Conservation (phyloP, 805 yeast genomes). For the Candida taoyuanica region DNA sequence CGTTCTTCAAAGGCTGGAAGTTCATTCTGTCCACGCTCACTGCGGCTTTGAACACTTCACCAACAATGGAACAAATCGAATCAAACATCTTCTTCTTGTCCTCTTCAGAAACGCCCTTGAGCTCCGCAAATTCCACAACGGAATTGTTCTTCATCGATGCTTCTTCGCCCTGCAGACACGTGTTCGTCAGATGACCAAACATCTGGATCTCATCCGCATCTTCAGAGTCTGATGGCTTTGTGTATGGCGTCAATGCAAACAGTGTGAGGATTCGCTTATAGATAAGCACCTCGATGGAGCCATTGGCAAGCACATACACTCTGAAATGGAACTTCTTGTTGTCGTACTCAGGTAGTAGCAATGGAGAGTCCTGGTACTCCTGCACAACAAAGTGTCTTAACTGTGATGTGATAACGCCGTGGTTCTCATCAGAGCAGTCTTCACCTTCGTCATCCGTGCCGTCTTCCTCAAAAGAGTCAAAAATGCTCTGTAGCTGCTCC, state of each 20-base stretch:
- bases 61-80: constrained; percentile 56
- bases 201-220: constrained; percentile 30
- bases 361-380: constrained; percentile 66
- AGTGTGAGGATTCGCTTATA: constrained; percentile 76
- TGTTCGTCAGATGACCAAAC: constrained; percentile 83
- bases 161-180: constrained; percentile 72
- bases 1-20: constrained; percentile 76
- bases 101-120: constrained; percentile 38
- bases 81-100: constrained; percentile 39
- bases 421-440: constrained; percentile 38
- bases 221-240: constrained; percentile 35
- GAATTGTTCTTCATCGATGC: constrained; percentile 32
- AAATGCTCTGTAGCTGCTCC: constrained; percentile 75
- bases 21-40: constrained; percentile 73
- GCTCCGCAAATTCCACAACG: constrained; percentile 63
- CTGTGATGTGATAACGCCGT: constrained; percentile 79
- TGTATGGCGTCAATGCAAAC: constrained; percentile 61
- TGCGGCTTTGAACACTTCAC: constrained; percentile 80
- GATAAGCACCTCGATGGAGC: constrained; percentile 73
- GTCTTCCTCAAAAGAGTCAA: constrained; percentile 82
- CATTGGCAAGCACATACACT: constrained; percentile 72
- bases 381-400: constrained; percentile 89
- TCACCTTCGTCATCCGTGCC: constrained; percentile 57
- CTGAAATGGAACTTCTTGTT: constrained; percentile 85
- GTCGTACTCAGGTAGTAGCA: constrained; percentile 55